These are phyloP conservation scores for Suhomyces tanzawaensis DNA, from an alignment of 805 yeast species.

Conservation along the genomic window DNA sequence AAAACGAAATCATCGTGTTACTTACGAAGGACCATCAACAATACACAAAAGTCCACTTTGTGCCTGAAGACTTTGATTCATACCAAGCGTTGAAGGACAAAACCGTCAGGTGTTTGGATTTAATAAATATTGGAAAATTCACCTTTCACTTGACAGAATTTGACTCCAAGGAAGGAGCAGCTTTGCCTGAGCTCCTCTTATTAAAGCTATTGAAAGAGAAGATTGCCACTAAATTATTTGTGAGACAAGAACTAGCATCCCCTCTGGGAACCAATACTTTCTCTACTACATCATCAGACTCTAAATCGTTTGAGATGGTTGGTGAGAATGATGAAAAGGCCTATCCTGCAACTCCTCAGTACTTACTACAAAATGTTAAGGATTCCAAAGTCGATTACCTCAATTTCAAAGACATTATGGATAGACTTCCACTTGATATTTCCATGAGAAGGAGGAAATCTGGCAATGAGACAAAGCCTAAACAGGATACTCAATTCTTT, in stretches of 20 bases:
- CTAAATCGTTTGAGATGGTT: conserved; percentile 51
- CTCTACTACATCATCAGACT: conserved; percentile 52
- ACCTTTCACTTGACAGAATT: conserved; percentile 67
- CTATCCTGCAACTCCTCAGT: conserved; percentile 70
- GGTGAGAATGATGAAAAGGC: conserved; percentile 36
- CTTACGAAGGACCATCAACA: conserved; percentile 61
- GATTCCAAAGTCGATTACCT: conserved; percentile 50
- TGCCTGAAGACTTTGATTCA: conserved; percentile 13
- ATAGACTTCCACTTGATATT: conserved; percentile 3
- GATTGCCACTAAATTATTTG: conserved; percentile 32
- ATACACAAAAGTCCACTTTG: conserved; percentile 49
- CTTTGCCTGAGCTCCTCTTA: conserved; percentile 50
- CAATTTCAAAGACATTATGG: conserved; percentile 49
- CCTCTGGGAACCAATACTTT: conserved; percentile 33
- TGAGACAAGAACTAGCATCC: conserved; percentile 32
- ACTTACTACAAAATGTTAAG: conserved; percentile 46
- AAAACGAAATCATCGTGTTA: conserved; percentile 38
- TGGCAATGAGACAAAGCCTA: neutral
- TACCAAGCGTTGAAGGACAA: conserved; percentile 35
- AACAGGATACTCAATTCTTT: conserved; percentile 6
- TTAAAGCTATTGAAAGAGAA: conserved; percentile 32
- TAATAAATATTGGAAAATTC: conserved; percentile 30
- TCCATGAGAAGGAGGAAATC: neutral
- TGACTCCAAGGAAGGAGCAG: conserved; percentile 55
- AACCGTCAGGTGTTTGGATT: conserved; percentile 36